phyloP scores from a whole-genome alignment of 345 rosid species.

The Chamaenerion angustifolium region DNA sequence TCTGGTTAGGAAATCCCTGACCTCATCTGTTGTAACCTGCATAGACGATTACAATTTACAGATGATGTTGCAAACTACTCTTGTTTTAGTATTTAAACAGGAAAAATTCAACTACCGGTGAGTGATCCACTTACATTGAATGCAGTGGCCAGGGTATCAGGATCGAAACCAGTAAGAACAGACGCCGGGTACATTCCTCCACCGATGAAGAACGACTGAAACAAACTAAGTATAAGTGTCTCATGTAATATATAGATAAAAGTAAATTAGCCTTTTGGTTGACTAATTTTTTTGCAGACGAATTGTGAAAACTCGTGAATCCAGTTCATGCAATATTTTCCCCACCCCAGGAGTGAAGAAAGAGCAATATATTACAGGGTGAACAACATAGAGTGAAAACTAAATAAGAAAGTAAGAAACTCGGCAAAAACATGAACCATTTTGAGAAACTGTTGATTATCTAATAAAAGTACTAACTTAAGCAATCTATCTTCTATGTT shows the following conservation, averaged over 20 bases:
- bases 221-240: background rate
- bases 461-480: no score
- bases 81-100: background rate
- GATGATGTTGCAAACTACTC: background rate
- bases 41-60: background rate
- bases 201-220: conserved; percentile 74
- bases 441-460: no score
- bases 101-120: background rate
- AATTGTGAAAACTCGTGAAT: no score
- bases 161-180: conserved; percentile 51
- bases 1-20: conserved; percentile 24
- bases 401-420: no score
- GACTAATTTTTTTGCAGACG: no score
- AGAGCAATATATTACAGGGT: no score
- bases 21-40: conserved; percentile 39
- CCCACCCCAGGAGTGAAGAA: no score
- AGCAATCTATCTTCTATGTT: no score
- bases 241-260: conserved; percentile 26
- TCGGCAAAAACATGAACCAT: no score
- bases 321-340: no score
- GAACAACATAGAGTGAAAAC: no score
- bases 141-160: conserved; percentile 49
- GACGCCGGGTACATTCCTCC: conserved; percentile 57
- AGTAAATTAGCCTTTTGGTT: no score
- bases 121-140: conserved; percentile 39